Evolutionary conservation across 345 rosid species (phyloP).

Genomic region (Kernera saxatilis): DNA sequence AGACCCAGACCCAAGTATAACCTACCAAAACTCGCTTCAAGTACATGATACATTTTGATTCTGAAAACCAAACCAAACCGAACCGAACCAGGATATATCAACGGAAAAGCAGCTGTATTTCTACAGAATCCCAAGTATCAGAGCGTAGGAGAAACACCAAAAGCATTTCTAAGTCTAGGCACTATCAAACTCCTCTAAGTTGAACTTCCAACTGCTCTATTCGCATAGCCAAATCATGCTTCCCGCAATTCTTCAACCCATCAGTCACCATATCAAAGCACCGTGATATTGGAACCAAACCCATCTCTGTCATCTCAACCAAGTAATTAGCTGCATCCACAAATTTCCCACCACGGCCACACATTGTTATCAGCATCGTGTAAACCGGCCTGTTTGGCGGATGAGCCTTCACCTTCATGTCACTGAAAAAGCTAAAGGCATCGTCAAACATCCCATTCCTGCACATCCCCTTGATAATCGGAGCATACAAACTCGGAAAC

Average conservation of each 20-base stretch:
- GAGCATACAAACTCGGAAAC: slow-evolving; percentile 88
- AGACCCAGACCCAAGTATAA: not conserved
- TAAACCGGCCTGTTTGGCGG: slow-evolving; percentile 87
- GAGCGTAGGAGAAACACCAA: not conserved
- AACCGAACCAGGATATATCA: not conserved
- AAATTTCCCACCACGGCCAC: slow-evolving; percentile 80
- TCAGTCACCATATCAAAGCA: slow-evolving; percentile 90
- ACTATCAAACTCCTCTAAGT: slow-evolving; percentile 39
- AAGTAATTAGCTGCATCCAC: slow-evolving; percentile 80
- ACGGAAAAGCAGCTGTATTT: not conserved
- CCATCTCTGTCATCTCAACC: slow-evolving; percentile 88
- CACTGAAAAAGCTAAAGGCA: slow-evolving; percentile 77
- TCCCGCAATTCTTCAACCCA: slow-evolving; percentile 83
- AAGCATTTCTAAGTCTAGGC: not conserved
- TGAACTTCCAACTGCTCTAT: slow-evolving; percentile 76
- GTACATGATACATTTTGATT: not conserved
- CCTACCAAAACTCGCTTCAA: not conserved
- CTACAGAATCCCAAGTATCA: not conserved
- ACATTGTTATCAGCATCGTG: slow-evolving; percentile 88
- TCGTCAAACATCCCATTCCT: slow-evolving; percentile 79
- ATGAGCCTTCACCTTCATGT: slow-evolving; percentile 83
- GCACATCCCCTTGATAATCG: slow-evolving; percentile 72
- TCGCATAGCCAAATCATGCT: slow-evolving; percentile 78
- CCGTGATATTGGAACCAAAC: slow-evolving; percentile 70
- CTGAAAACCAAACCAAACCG: not conserved